Evolutionary conservation across 2,329 filamentous ascomycete genomes (phyloP).

Genomic region (Aspergillus pseudoglaucus): DNA sequence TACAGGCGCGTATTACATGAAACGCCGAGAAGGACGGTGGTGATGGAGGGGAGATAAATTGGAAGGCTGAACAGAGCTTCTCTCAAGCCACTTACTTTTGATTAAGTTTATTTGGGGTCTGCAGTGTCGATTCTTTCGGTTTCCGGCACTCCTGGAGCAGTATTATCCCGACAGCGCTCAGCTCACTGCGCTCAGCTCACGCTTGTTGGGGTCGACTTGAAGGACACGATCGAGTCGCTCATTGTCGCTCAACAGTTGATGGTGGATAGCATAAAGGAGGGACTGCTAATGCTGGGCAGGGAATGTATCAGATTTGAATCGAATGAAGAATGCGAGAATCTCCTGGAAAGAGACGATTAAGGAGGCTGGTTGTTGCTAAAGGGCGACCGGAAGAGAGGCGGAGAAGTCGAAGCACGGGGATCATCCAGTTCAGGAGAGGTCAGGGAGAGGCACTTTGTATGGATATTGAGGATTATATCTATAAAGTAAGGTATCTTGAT

Average conservation of each 20-base stretch:
- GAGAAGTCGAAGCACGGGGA: no score
- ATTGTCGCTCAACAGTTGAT: conserved; percentile 15
- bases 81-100: conserved; percentile 14
- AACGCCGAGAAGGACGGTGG: no score
- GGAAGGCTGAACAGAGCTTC: no score
- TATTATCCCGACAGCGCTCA: conserved; percentile 6
- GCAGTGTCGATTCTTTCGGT: conserved; percentile 5
- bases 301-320: neutral
- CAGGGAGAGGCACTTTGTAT: no score
- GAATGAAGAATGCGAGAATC: no score
- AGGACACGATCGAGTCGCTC: conserved; percentile 11
- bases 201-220: conserved; percentile 9
- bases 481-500: no score
- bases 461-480: no score
- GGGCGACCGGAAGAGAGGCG: no score
- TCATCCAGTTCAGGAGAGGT: no score
- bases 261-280: neutral
- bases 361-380: no score
- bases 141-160: neutral
- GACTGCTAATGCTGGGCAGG: neutral
- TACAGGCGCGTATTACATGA: neutral
- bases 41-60: no score
- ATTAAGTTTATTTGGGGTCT: neutral
- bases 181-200: conserved; percentile 12
- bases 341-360: no score